Percentiles rank a stretch among this genome's conserved stretches.
Conservation (phyloP, 768 basidiomycete species). For the Astraeus odoratus region DNA sequence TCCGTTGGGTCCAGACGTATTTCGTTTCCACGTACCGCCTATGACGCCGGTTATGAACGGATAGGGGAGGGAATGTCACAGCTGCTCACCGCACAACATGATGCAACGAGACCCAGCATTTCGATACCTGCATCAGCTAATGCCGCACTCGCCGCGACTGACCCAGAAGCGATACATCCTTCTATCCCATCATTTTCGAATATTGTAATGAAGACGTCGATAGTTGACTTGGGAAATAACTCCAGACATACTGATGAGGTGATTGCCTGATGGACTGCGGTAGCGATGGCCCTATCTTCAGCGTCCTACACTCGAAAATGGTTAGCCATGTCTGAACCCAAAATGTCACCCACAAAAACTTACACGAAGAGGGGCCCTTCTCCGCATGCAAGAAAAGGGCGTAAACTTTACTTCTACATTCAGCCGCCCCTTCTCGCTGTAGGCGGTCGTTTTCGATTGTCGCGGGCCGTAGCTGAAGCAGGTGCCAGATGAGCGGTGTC, state of each 20-base stretch:
- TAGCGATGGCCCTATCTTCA: conserved; percentile 81
- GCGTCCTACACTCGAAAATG: conserved; percentile 60
- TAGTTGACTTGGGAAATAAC: conserved; percentile 86
- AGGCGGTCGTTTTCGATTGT: conserved; percentile 72
- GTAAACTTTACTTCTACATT: conserved; percentile 97
- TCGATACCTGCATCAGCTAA: conserved; percentile 92
- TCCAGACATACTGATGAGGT: conserved; percentile 80
- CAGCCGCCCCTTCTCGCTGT: conserved; percentile 81
- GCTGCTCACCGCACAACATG: conserved; percentile 69
- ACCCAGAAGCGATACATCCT: conserved; percentile 78
- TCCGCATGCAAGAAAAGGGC: conserved; percentile 77
- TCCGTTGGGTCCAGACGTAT: conserved; percentile 79
- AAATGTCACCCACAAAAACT: conserved; percentile 21
- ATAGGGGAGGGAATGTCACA: background rate
- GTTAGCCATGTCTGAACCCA: conserved; percentile 1
- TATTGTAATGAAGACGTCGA: conserved; percentile 86
- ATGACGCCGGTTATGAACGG: background rate
- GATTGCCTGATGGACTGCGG: conserved; percentile 81
- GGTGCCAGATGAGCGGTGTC: background rate
- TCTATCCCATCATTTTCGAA: conserved; percentile 93
- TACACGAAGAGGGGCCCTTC: conserved; percentile 84
- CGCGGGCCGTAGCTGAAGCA: conserved; percentile 69
- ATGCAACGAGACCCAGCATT: conserved; percentile 80
- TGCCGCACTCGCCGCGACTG: conserved; percentile 84
- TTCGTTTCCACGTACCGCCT: conserved; percentile 53